These are phyloP conservation scores for Spathaspora sp. DNA, from an alignment of 805 yeast species.

Conservation along the genomic window DNA sequence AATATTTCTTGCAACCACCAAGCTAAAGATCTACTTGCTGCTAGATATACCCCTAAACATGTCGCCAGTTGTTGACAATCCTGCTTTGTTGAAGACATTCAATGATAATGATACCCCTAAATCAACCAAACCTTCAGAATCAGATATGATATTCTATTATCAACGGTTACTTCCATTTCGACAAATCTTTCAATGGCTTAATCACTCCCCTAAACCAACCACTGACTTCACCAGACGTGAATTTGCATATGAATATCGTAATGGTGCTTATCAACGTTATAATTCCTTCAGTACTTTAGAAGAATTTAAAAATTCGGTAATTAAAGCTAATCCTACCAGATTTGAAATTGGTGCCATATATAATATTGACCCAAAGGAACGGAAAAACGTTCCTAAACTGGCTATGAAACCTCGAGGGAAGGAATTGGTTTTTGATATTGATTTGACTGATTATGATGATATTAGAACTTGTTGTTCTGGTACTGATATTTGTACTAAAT, in stretches of 20 bases:
- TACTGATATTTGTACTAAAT: conserved; percentile 78
- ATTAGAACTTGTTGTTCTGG: conserved; percentile 90
- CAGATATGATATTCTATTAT: conserved; percentile 73
- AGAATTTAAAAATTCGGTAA: conserved; percentile 77
- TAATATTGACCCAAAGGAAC: conserved; percentile 79
- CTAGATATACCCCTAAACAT: background rate
- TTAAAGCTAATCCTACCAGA: conserved; percentile 75
- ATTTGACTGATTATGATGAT: conserved; percentile 94
- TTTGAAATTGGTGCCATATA: conserved; percentile 95
- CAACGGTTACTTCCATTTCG: conserved; percentile 72
- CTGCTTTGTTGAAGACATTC: background rate
- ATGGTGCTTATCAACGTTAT: conserved; percentile 89
- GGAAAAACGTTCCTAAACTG: conserved; percentile 70
- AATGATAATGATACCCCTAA: background rate
- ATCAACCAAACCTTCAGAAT: conserved; percentile 34
- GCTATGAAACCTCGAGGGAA: conserved; percentile 79
- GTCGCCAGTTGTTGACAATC: background rate
- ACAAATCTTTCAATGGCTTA: conserved; percentile 81
- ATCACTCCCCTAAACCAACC: conserved; percentile 74
- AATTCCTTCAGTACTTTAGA: conserved; percentile 64
- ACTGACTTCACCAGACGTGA: conserved; percentile 85
- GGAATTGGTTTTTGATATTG: conserved; percentile 94
- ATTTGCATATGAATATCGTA: conserved; percentile 84
- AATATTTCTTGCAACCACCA: background rate
- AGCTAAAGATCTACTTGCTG: background rate